Evolutionary conservation across 2,329 filamentous ascomycete species (phyloP), one percentile per base, ranked within the genome.

Genomic region (Paecilomyces fulvus): DNA sequence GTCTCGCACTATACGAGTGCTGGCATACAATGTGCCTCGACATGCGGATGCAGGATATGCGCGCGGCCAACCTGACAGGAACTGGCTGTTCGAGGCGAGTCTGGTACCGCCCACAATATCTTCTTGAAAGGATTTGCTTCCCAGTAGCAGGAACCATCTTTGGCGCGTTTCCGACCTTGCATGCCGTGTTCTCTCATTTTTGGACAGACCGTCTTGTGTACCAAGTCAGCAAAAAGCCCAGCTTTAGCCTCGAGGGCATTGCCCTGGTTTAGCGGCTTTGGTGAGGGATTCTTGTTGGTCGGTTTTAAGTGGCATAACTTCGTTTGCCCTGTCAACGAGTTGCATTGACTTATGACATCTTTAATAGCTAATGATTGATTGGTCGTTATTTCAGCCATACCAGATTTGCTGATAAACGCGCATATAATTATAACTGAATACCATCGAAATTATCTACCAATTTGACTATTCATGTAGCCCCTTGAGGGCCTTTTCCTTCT

Each of bases 171-270:
- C 87, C 87, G 0, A 83, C 83, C 49, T 77, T 84, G 3, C 84
- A 89, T 60, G 87, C 87, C 1, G 82, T 87, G 60, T 71, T 89
- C 55, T 82, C 79, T 65, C 87, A 90, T 67, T 83, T 89, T 65
- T 89, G 85, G 80, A 88, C 84, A 0, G 75, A 85, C 31, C 78
- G 87, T 56, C 68, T 90, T 61, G 83, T 86, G 10, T 90, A 90
- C 70, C 81, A 83, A 0, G 86, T 90, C 64, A 88, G 85, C 74
- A 83, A 85, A 71, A 90, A 89, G 80, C 83, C 64, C 14, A 66
- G 65, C 6, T 69, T 70, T 57, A 48, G 37, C 7, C 3, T 43
- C n/a, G 37, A 43, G 37, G 14, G 14, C 37, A 43, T n/a, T n/a
- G 37, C 37, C 4, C n/a, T 43, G 8, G 37, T 43, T 6, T 43